These are phyloP conservation scores for Ballota nigra DNA, from an alignment of 257 asterid genomes.

Conservation along the genomic window DNA sequence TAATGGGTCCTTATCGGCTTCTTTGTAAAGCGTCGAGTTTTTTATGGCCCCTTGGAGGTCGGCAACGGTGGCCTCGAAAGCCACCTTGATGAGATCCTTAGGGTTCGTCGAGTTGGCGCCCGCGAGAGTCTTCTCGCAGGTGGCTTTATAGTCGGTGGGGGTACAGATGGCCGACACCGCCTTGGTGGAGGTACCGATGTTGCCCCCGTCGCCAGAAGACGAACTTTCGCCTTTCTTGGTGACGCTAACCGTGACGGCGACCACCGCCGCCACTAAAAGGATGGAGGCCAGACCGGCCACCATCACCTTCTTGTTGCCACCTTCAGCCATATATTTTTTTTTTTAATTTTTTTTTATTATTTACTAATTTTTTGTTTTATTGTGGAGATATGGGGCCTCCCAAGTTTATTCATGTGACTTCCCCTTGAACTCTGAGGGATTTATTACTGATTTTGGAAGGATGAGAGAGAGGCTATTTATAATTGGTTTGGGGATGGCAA, in stretches of 20 bases:
- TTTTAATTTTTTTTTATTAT: background rate
- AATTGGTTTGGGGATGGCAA: background rate
- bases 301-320: conserved; percentile 32
- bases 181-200: conserved; percentile 36
- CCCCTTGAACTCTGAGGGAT: conserved; percentile 26
- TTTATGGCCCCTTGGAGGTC: conserved; percentile 34
- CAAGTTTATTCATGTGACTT: background rate
- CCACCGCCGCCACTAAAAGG: conserved; percentile 56
- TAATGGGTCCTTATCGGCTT: conserved; percentile 39
- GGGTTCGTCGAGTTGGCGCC: conserved; percentile 45
- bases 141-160: conserved; percentile 48
- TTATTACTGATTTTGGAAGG: background rate
- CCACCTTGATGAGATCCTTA: conserved; percentile 43
- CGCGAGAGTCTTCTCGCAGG: conserved; percentile 47
- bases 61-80: conserved; percentile 42
- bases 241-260: conserved; percentile 35
- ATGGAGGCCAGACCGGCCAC: conserved; percentile 45
- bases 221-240: conserved; percentile 26
- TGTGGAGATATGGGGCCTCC: conserved; percentile 20
- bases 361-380: background rate
- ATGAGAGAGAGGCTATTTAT: background rate
- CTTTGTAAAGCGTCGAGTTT: conserved; percentile 32
- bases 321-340: conserved; percentile 30
- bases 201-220: conserved; percentile 23
- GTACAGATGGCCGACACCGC: conserved; percentile 51